Evolutionary conservation across 1,284 basidiomycete species (phyloP), one percentile per base, ranked within the genome.

Genomic region (Trametes sp.): DNA sequence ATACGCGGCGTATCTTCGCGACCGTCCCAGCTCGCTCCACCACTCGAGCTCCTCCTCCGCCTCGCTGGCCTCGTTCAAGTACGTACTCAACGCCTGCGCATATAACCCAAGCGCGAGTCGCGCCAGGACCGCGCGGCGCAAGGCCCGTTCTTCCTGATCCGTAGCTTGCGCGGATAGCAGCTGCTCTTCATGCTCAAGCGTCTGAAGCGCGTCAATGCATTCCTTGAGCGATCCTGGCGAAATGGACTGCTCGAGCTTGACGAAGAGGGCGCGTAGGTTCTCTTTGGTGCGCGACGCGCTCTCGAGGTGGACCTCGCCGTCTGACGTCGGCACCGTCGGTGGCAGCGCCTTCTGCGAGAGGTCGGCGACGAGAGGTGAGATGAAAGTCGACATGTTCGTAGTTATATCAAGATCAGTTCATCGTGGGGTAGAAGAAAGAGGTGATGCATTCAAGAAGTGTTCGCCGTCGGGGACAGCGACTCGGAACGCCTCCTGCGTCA

Each of bases 41-140:
- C 90, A 93, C 59, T 92, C 86, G 11, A 87, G 84, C 67, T 92
- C 90, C 6, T 80, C 76, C 69, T 93, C 90, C 8, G 85, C 84
- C 45, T 85, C 74, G 13, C 82, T 81, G 4, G 91, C 89, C 69
- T 92, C 85, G 13, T 78, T 69, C 60, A 93, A 72, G 66, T 84
- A 85, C 19, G 78, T 69, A 60, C 89, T 82, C 67, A 93, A 73
- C 1, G 83, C 80, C 48, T 86, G 79, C 1, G 84, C 80, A 71
- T 93, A 93, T 13, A 90, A 61, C 16, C 81, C 82, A 14, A 87
- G 79, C 1, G 85, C 75, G 14, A 88, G 68, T 70, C 81, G 84
- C 49, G 78, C 75, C 10, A 85, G 56, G 16, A 79, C 70, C 13
- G 73, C 75, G 31, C 72, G 70, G 48, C 69, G 68, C 35, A 78